These are phyloP conservation scores for Epichloe baconii DNA, from an alignment of 2,329 filamentous ascomycete species.

Conservation along the genomic window DNA sequence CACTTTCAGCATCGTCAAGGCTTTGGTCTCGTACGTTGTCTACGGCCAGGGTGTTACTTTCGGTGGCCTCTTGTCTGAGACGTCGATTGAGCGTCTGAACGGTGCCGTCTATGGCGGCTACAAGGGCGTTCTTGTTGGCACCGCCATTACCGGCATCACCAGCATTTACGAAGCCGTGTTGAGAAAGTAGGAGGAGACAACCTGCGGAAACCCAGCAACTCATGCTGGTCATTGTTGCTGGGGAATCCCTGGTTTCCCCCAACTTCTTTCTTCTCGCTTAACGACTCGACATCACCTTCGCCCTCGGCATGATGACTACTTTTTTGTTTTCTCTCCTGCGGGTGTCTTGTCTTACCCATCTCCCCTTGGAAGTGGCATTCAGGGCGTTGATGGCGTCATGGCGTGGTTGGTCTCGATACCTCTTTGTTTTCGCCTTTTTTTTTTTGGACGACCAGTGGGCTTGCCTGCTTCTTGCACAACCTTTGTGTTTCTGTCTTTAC, in stretches of 20 bases:
- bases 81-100: constrained; percentile 50
- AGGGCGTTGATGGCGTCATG: constrained; percentile 18
- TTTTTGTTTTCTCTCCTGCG: not conserved
- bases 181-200: constrained; percentile 38
- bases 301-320: not conserved
- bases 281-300: not conserved
- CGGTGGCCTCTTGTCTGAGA: constrained; percentile 45
- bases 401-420: constrained; percentile 18
- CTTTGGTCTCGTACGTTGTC: constrained; percentile 66
- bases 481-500: too few relatives aligned
- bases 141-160: constrained; percentile 52
- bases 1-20: constrained; percentile 83
- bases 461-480: too few relatives aligned
- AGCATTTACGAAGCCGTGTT: constrained; percentile 69
- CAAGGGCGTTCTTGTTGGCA: constrained; percentile 54
- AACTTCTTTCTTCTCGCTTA: not conserved
- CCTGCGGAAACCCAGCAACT: not conserved
- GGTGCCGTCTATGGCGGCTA: constrained; percentile 58
- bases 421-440: constrained; percentile 4
- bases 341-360: not conserved
- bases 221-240: not conserved
- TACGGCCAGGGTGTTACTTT: constrained; percentile 56
- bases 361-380: constrained; percentile 14
- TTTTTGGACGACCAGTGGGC: too few relatives aligned
- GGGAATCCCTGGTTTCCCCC: not conserved